These are phyloP conservation scores for Phytophthora ramorum DNA, from an alignment of 352 stramenopile species.

Conservation along the genomic window DNA sequence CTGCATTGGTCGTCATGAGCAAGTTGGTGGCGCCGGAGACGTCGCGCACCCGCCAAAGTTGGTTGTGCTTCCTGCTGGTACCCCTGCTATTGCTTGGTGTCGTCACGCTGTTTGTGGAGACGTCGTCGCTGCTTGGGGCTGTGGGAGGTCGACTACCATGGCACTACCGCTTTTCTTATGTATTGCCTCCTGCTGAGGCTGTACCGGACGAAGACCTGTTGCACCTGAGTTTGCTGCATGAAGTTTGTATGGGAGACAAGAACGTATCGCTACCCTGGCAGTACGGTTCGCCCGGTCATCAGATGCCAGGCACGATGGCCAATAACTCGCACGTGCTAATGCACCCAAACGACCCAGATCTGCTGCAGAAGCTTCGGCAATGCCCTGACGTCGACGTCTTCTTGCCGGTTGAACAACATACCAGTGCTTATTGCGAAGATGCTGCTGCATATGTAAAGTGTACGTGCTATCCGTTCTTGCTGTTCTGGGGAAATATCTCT, in stretches of 20 bases:
- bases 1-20: slow-evolving; percentile 17
- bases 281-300: slow-evolving; percentile 41
- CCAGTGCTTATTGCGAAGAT: slow-evolving; percentile 62
- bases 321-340: slow-evolving; percentile 37
- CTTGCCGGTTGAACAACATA: slow-evolving; percentile 35
- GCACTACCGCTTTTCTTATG: slow-evolving; percentile 20
- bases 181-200: slow-evolving; percentile 15
- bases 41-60: slow-evolving; percentile 8
- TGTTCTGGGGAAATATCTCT: neutral
- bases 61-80: slow-evolving; percentile 25
- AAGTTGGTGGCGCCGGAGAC: slow-evolving; percentile 10
- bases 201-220: slow-evolving; percentile 34
- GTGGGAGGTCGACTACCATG: slow-evolving; percentile 19
- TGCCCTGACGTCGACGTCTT: slow-evolving; percentile 61
- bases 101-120: slow-evolving; percentile 30
- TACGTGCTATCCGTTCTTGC: slow-evolving; percentile 19
- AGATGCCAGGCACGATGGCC: slow-evolving; percentile 24
- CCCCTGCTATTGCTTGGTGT: slow-evolving; percentile 22
- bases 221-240: slow-evolving; percentile 46
- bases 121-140: slow-evolving; percentile 21
- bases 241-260: slow-evolving; percentile 29
- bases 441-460: slow-evolving; percentile 57
- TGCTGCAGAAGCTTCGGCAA: slow-evolving; percentile 47
- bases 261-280: slow-evolving; percentile 42
- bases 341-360: slow-evolving; percentile 26